A percentile compares a stretch with the other conserved stretches of the same genome.
Evolutionary conservation across 2,329 filamentous ascomycete genomes (phyloP).

Genomic region (Alternaria sp.): DNA sequence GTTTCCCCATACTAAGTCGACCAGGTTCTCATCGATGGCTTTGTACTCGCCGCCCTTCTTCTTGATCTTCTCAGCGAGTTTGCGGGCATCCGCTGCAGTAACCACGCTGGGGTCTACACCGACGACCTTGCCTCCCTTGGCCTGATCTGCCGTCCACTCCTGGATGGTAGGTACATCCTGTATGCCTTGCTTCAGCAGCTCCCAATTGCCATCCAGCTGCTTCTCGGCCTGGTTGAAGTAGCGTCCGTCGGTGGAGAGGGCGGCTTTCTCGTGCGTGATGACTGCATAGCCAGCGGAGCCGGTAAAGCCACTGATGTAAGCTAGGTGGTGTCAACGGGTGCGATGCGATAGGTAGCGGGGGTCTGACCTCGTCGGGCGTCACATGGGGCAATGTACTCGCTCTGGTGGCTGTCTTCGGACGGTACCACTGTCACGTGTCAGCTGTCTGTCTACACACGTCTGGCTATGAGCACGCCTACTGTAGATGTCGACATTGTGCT

Average conservation of each 20-base stretch:
- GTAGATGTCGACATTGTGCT: constrained; percentile 88
- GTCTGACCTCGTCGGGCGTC: constrained; percentile 78
- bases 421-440: constrained; percentile 76
- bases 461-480: constrained; percentile 62
- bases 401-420: constrained; percentile 96
- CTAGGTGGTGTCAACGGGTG: constrained; percentile 54
- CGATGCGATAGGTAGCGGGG: constrained; percentile 27
- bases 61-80: constrained; percentile 84
- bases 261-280: constrained; percentile 84
- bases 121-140: constrained; percentile 84
- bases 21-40: constrained; percentile 79
- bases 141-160: constrained; percentile 89
- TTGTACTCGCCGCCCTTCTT: constrained; percentile 83
- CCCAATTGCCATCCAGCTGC: constrained; percentile 92
- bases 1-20: constrained; percentile 88
- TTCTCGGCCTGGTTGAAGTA: constrained; percentile 97
- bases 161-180: constrained; percentile 97
- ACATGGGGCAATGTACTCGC: constrained; percentile 97
- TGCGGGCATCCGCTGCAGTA: constrained; percentile 74
- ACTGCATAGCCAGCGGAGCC: constrained; percentile 95
- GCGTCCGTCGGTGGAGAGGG: constrained; percentile 90
- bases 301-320: constrained; percentile 91
- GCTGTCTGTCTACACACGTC: constrained; percentile 26
- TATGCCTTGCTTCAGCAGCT: constrained; percentile 87
- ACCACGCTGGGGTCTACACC: constrained; percentile 91